Percentiles rank a stretch among this genome's conserved stretches.
These are phyloP conservation scores for Drechslerella coelobrocha DNA, from an alignment of 2,329 filamentous ascomycete genomes.

Conservation along the genomic window DNA sequence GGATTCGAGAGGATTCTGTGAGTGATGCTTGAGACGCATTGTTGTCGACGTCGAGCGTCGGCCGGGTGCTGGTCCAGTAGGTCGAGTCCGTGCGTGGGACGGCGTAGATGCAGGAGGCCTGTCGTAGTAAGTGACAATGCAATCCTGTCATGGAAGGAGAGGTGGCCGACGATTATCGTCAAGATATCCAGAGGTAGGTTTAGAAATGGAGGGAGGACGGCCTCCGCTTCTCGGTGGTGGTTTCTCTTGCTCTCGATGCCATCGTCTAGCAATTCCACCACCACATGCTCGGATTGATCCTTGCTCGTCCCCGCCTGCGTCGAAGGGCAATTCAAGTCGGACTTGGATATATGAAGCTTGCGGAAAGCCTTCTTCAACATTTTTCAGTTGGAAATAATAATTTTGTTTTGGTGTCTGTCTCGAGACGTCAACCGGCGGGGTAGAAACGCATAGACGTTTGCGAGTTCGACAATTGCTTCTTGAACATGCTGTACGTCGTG, in stretches of 20 bases:
- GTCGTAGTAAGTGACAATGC: conserved; percentile 25
- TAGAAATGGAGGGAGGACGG: conserved; percentile 7
- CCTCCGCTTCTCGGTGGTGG: not conserved
- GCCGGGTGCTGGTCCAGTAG: not conserved
- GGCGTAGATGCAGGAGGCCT: conserved; percentile 11
- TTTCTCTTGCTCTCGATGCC: not conserved
- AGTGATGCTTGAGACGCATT: conserved; percentile 8
- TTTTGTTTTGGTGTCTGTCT: not conserved
- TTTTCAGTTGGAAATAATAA: not conserved
- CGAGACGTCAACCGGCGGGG: too few relatives aligned
- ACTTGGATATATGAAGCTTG: conserved; percentile 15
- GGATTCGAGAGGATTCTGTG: not conserved
- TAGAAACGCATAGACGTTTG: not conserved
- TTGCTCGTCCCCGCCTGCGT: not conserved
- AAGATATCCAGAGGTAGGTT: conserved; percentile 29
- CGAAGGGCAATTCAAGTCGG: not conserved
- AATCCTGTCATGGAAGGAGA: conserved; percentile 32
- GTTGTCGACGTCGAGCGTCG: not conserved
- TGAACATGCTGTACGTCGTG: too few relatives aligned
- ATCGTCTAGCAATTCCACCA: not conserved
- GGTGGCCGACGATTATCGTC: conserved; percentile 10
- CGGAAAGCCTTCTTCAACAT: conserved; percentile 27
- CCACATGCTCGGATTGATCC: not conserved
- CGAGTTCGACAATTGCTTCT: too few relatives aligned
- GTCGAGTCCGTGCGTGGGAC: not conserved